A percentile compares a stretch with the other conserved stretches of the same genome.
Evolutionary conservation across 345 rosid species (phyloP).

Genomic region (Lagerstroemia speciosa): DNA sequence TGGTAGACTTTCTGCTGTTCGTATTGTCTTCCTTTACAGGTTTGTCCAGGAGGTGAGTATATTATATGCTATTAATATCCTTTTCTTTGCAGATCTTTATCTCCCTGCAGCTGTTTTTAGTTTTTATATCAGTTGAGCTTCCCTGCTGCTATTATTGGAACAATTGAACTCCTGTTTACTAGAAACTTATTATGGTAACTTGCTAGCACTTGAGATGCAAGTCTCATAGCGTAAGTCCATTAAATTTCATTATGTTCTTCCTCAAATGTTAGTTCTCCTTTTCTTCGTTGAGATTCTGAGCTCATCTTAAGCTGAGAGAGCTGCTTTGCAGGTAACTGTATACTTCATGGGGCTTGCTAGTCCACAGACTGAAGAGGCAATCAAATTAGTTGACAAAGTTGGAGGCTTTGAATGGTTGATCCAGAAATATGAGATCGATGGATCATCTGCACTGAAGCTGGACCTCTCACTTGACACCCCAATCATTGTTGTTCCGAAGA

Average conservation of each 20-base stretch:
- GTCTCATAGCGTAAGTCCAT: neutral
- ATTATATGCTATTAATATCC: conserved; percentile 16
- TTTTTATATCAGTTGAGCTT: neutral
- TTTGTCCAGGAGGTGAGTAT: conserved; percentile 82
- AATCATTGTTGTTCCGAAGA: conserved; percentile 74
- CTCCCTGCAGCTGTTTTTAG: neutral
- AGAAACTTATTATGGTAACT: neutral
- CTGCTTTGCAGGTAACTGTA: conserved; percentile 55
- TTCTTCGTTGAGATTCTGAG: conserved; percentile 1
- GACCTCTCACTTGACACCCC: conserved; percentile 96
- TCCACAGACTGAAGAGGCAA: conserved; percentile 89
- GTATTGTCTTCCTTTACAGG: conserved; percentile 86
- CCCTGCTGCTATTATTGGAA: neutral
- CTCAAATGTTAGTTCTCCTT: conserved; percentile 7
- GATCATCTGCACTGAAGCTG: conserved; percentile 83
- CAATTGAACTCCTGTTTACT: neutral
- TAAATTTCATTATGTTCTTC: neutral
- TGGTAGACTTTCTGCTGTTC: conserved; percentile 88
- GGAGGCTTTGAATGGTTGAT: conserved; percentile 98
- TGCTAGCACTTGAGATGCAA: neutral
- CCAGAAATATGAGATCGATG: conserved; percentile 93
- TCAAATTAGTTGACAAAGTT: conserved; percentile 93
- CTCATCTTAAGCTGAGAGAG: conserved; percentile 10
- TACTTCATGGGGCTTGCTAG: conserved; percentile 96
- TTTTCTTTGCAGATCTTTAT: neutral